phyloP scores from a whole-genome alignment of 495 filamentous ascomycete species.

The Hypoxylon cercidicola region DNA sequence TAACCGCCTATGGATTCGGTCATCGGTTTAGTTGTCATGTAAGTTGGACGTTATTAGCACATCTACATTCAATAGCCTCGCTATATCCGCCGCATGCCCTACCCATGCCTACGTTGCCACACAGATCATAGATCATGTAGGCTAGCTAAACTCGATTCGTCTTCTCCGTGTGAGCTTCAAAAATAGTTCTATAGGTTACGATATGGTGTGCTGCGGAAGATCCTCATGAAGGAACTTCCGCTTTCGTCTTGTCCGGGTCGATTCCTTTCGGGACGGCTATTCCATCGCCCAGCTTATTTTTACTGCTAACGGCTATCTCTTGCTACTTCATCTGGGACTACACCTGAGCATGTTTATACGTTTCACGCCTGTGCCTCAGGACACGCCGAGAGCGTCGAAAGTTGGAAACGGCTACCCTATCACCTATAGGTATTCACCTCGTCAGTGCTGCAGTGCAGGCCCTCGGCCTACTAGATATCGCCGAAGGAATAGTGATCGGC shows the following conservation, averaged over 20 bases:
- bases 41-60: background rate
- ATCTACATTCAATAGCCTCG: conserved; percentile 28
- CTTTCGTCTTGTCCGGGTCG: conserved; percentile 29
- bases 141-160: conserved; percentile 21
- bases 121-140: conserved; percentile 4
- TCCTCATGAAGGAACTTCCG: conserved; percentile 30
- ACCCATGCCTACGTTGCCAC: conserved; percentile 15
- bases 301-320: conserved; percentile 10
- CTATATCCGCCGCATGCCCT: conserved; percentile 17
- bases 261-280: conserved; percentile 34
- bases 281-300: conserved; percentile 18
- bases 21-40: conserved; percentile 13
- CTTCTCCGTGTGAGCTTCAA: conserved; percentile 14
- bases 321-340: conserved; percentile 2
- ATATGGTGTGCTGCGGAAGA: conserved; percentile 8
- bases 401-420: too few species aligned
- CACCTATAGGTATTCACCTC: conserved; percentile 1
- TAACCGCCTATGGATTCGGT: conserved; percentile 15
- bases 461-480: conserved; percentile 30
- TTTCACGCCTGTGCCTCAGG: conserved; percentile 13
- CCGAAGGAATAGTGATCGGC: conserved; percentile 40
- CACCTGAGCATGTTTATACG: conserved; percentile 2
- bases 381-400: conserved; percentile 19
- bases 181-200: conserved; percentile 24
- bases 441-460: background rate